These are phyloP conservation scores for Cladosporium oxysporum DNA, from an alignment of 2,329 filamentous ascomycete species.

Conservation along the genomic window DNA sequence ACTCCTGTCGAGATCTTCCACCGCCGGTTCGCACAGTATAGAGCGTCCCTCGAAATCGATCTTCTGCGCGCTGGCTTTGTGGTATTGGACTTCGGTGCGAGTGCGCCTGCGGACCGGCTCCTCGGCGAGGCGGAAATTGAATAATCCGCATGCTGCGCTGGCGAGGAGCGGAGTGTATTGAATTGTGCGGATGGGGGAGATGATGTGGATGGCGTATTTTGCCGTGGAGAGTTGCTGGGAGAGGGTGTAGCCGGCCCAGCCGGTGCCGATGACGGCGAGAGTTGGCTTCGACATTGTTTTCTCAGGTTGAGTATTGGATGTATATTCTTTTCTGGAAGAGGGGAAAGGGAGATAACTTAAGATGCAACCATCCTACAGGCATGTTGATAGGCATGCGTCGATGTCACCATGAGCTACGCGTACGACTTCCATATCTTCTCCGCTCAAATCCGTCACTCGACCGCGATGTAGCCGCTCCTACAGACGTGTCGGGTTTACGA, in stretches of 20 bases:
- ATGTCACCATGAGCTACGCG: background rate
- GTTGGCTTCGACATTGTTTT: slow-evolving; percentile 16
- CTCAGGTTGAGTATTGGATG: too few species aligned
- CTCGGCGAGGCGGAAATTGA: slow-evolving; percentile 49
- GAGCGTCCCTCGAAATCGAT: slow-evolving; percentile 42
- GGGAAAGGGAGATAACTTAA: background rate
- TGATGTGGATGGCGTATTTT: slow-evolving; percentile 44
- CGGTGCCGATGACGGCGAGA: slow-evolving; percentile 42
- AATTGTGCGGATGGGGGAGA: slow-evolving; percentile 46
- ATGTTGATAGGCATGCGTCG: background rate
- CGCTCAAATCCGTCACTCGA: background rate
- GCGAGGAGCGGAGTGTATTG: slow-evolving; percentile 50
- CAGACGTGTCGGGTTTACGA: background rate
- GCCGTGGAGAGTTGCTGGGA: slow-evolving; percentile 39
- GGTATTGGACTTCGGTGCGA: slow-evolving; percentile 27
- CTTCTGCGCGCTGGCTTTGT: slow-evolving; percentile 44
- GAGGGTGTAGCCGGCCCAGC: slow-evolving; percentile 45
- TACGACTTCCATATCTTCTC: background rate
- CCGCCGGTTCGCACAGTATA: slow-evolving; percentile 39
- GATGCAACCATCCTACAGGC: too few species aligned
- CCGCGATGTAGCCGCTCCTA: background rate
- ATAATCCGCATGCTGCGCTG: slow-evolving; percentile 48
- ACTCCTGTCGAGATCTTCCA: slow-evolving; percentile 34
- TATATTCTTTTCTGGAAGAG: background rate
- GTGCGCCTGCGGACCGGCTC: slow-evolving; percentile 47